Base-by-base conservation (phyloP, 1,284 basidiomycete genomes). In the Meira miltonrushii region DNA sequence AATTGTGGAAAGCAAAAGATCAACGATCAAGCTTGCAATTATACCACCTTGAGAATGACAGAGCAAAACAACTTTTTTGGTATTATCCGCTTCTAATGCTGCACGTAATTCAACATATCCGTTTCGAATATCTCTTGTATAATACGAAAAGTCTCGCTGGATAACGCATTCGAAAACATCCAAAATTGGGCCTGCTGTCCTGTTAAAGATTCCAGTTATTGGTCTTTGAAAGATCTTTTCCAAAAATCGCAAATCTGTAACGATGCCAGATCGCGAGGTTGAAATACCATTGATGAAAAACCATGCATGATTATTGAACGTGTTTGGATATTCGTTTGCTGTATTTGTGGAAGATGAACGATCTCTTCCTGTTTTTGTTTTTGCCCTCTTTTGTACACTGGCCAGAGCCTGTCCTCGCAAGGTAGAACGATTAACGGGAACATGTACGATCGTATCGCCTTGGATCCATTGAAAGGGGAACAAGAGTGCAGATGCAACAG, bases 41-140 rank as follows among this genome's bases (percentile, higher is more conserved):
- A 59, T 59, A 33, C 58, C 58, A 12, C 58, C 58, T 39, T 59
- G 58, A 57, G 39, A 43, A 33, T 59, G 58, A 39, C 7, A 54
- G 11, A 55, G 10, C 11, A 55, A 44, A 38, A 59, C 54, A 9
- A 59, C 58, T 39, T 58, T 57, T 8, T 57, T 41, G 12, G 39
- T 57, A 13, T 19, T 40, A n/a, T 23, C 15, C 25, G 57, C 58
- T 23, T 23, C n/a, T 38, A 59, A 44, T n/a, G 17, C 21, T 37
- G 6, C 21, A 12, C 28, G 25, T 39, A 39, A 5, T 33, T 17
- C 55, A 2, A 15, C 37, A 28, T 56, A 56, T 5, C 39, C 55
- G 3, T 2, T 15, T 5, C 39, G 25, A 9, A 15, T n/a, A 28
- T 46, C 40, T 17, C 55, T 23, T 21, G 44, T 56, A 33, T 39